Base-by-base conservation (phyloP, 1,139 yeast genomes). In the Yamadazyma membranifaciens region DNA sequence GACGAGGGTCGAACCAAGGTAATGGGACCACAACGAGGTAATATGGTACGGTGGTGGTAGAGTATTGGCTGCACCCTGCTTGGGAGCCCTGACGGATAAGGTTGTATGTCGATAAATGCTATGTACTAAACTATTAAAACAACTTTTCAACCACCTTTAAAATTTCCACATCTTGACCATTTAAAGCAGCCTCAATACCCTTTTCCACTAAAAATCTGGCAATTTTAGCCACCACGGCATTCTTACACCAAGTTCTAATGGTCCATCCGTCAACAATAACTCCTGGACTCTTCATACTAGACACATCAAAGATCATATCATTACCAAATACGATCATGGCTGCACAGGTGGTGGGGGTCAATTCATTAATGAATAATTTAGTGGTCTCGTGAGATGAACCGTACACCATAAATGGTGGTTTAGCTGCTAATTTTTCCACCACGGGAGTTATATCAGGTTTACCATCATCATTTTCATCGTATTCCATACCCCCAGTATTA, bases 211-310 rank as follows among this genome's bases (percentile, higher is more conserved):
- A 57, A 14, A 66, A 56, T 49, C 95, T 69, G 39, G 92, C 63
- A 43, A 84, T 78, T 46, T 86, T 86, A 31, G 89, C 75, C 39
- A 91, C 66, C 4, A 92, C 95, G 1, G 94, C 98, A 55, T 91
- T 88, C 51, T 94, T 85, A 49, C 96, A 87, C 97, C 98, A 89
- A 2, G 96, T 87, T 49, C 87, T 70, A 28, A 92, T 69, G 7
- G 95, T 89, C 96, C 96, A 86, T 37, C 75, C 73, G 54, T 86
- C 95, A 43, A 89, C 57, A 22, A 83, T 74, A 42, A 83, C 70
- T 37, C 89, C 88, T 0, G 87, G 84, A 0, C 83, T 76, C 9
- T 73, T 65, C 27, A 55, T 58, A n/a, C 68, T 64, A 2, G 62
- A 54, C 2, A 69, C 44, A 52, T 91, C 96, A 52, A 87, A 89